Evolutionary conservation across 169 alveolate species (phyloP), one percentile per base, ranked within the genome.

Genomic region (Cryptosporidium tyzzeri): DNA sequence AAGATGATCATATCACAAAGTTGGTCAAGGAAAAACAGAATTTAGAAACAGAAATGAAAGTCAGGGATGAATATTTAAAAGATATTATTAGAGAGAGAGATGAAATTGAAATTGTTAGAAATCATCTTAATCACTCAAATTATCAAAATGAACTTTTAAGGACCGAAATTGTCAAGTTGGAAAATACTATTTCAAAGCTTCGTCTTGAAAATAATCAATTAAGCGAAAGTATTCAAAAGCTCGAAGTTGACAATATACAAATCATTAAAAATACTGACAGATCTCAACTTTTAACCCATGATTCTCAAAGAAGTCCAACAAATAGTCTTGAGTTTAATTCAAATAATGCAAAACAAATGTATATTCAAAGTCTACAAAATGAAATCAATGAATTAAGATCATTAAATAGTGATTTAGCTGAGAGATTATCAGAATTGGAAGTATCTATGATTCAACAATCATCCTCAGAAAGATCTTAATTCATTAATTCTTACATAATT

Each of bases 301-400:
- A 70, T 70, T 29, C 3, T 7, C 14, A 26, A 65, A 65, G 33
- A 31, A 65, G 53, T 8, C 31, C 71, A 8, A 31, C 48, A 31
- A n/a, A 65, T 65, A 31, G 5, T 65, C 71, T 53, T 1, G 86
- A 73, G 21, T 33, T 59, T 33, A 33, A 73, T 6, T 55, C 58
- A 23, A 37, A 35, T 18, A 50, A 53, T 23, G 55, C 70, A n/a
- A 80, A 80, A 50, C 74, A 80, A 62, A 62, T 59, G 55, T 80
- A 80, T n/a, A 65, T 80, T 4, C 89, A 80, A 41, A 80, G 75
- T 44, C 50, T 80, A 12, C 89, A 65, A 14, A 65, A 80, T 80
- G 89, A 80, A 31, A 80, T 80, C 37, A 62, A 62, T 44, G 73
- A 80, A 26, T 31, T 80, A 29, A 50, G 75, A 18, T 41, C 48